Evolutionary conservation across 306 rosid species (phyloP).

Genomic region (Casuarina equisetifolia): DNA sequence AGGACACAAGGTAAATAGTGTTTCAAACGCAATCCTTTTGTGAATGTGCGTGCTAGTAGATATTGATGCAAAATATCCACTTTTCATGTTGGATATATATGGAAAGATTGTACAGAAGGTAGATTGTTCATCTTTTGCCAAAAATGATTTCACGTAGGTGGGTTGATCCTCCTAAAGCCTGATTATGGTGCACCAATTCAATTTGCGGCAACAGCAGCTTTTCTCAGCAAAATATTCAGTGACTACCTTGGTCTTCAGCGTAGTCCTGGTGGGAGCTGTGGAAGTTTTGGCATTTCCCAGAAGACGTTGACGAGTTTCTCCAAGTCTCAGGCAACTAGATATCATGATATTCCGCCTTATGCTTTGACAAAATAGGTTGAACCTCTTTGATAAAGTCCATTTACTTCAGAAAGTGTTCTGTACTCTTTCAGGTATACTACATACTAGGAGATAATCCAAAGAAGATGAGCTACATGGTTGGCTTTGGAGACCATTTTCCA

Average conservation of each 20-base stretch:
- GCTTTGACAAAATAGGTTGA: too few species aligned
- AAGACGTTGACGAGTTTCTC: constrained; percentile 52
- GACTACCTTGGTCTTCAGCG: constrained; percentile 69
- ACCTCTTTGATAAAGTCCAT: background rate
- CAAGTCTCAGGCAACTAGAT: constrained; percentile 51
- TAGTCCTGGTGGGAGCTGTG: constrained; percentile 42
- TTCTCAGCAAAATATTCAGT: constrained; percentile 67
- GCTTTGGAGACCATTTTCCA: constrained; percentile 63
- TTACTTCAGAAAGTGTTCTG: background rate
- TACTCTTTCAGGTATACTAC: constrained; percentile 52
- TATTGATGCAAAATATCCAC: background rate
- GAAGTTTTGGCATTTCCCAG: constrained; percentile 41
- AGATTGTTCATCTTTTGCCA: background rate
- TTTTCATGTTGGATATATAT: background rate
- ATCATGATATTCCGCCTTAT: background rate
- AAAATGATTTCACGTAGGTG: constrained; percentile 40
- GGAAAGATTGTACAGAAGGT: background rate
- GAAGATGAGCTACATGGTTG: constrained; percentile 79
- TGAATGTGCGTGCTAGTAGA: background rate
- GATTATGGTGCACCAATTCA: constrained; percentile 50
- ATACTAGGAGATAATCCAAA: constrained; percentile 78
- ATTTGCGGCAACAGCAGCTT: constrained; percentile 77
- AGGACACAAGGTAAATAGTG: constrained; percentile 53
- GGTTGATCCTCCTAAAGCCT: constrained; percentile 59
- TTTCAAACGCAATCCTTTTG: background rate